Evolutionary conservation across 257 asterid genomes (phyloP).

Genomic region (Avicennia marina): DNA sequence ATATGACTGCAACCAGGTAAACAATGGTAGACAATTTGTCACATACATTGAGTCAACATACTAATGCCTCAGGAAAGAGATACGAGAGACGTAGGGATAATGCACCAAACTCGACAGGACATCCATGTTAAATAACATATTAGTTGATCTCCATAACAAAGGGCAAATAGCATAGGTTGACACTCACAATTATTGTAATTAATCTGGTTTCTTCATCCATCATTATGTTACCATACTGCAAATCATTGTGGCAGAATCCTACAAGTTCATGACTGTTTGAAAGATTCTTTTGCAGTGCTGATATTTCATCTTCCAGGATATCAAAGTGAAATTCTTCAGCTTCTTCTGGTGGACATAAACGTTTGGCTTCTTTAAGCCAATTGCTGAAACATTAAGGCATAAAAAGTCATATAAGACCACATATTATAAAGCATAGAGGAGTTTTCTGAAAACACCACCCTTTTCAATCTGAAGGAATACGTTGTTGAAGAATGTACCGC

Average conservation of each 20-base stretch:
- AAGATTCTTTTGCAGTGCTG: constrained; percentile 41
- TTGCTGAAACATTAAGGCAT: constrained; percentile 39
- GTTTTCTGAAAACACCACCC: too few species aligned
- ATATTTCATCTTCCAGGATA: constrained; percentile 50
- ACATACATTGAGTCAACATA: too few species aligned
- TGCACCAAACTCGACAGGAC: too few species aligned
- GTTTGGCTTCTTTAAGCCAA: constrained; percentile 68
- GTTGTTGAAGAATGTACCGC: constrained; percentile 30
- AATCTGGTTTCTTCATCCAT: constrained; percentile 67
- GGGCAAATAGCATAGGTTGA: not conserved
- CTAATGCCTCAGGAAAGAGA: too few species aligned
- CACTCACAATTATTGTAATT: constrained; percentile 87
- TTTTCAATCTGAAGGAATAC: not conserved
- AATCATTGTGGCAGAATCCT: constrained; percentile 91
- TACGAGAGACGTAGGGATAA: too few species aligned
- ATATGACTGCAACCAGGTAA: too few species aligned
- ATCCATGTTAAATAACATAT: too few species aligned
- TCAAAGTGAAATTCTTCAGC: constrained; percentile 44
- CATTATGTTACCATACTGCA: constrained; percentile 96
- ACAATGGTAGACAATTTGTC: too few species aligned
- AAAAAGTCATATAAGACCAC: constrained; percentile 5
- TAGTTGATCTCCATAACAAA: not conserved
- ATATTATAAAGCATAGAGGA: not conserved
- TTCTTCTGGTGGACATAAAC: constrained; percentile 40
- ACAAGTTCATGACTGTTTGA: constrained; percentile 32